Conservation (phyloP, 768 basidiomycete species). For the Russula earlei region DNA sequence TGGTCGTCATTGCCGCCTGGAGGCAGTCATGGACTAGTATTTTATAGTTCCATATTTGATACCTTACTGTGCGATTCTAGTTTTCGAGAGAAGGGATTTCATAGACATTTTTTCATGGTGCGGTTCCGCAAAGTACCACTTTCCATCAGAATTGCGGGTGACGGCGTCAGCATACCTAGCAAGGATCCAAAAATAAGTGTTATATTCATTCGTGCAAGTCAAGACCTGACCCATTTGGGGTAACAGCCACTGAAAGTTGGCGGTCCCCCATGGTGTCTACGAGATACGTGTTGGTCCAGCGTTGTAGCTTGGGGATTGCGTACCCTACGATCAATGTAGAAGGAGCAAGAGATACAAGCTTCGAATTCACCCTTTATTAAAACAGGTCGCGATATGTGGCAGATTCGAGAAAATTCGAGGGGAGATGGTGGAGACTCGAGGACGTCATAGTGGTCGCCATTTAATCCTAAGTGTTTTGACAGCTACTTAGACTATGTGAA, state of each 20-base stretch:
- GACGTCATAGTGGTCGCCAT: slow-evolving; percentile 42
- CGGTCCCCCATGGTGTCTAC: slow-evolving; percentile 41
- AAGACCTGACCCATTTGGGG: slow-evolving; percentile 65
- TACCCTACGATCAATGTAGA: slow-evolving; percentile 32
- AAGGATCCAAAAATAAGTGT: slow-evolving; percentile 12
- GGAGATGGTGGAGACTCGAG: slow-evolving; percentile 51
- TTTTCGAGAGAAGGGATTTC: slow-evolving; percentile 37
- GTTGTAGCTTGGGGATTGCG: slow-evolving; percentile 35
- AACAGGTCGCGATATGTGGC: slow-evolving; percentile 62
- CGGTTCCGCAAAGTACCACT: slow-evolving; percentile 70
- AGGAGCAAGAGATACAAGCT: not conserved
- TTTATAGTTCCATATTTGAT: not conserved
- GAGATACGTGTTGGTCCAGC: slow-evolving; percentile 65
- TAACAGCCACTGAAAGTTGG: slow-evolving; percentile 64
- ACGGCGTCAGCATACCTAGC: slow-evolving; percentile 71
- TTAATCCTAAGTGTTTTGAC: slow-evolving; percentile 38
- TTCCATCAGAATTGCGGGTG: slow-evolving; percentile 40
- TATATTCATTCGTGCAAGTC: not conserved
- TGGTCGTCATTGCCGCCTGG: slow-evolving; percentile 16
- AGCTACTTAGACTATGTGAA: not conserved
- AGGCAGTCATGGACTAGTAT: not conserved
- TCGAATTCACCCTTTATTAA: slow-evolving; percentile 52
- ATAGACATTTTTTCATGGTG: slow-evolving; percentile 60
- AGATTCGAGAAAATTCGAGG: slow-evolving; percentile 58
- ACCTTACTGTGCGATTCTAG: slow-evolving; percentile 22